These are phyloP conservation scores for Pelargonium fulgidum DNA, from an alignment of 441 rosid species.

Conservation along the genomic window DNA sequence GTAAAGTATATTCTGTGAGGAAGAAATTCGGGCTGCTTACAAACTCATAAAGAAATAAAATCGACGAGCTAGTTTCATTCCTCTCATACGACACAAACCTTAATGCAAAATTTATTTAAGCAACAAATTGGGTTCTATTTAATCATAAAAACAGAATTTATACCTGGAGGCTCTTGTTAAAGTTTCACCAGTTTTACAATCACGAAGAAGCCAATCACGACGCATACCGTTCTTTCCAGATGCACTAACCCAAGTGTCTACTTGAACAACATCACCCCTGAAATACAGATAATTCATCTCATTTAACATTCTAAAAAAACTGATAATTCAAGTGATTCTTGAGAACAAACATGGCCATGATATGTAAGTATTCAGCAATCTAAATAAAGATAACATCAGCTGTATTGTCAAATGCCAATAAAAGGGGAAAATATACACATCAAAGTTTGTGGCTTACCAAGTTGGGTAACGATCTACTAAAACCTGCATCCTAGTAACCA, in stretches of 20 bases:
- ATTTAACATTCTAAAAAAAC: not conserved
- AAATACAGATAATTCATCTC: slow-evolving; percentile 15
- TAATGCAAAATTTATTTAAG: not conserved
- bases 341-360: not conserved
- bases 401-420: not conserved
- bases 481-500: slow-evolving; percentile 86
- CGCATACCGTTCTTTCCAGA: slow-evolving; percentile 98
- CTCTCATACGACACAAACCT: not conserved
- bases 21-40: not conserved
- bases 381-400: not conserved
- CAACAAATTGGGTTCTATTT: not conserved
- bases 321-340: not conserved
- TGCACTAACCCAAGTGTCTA: slow-evolving; percentile 83
- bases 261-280: slow-evolving; percentile 93
- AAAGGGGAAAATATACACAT: not conserved
- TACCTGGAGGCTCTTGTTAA: slow-evolving; percentile 92
- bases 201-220: slow-evolving; percentile 84
- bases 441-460: slow-evolving; percentile 46
- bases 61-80: not conserved
- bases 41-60: not conserved
- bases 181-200: slow-evolving; percentile 64
- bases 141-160: slow-evolving; percentile 3
- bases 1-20: not conserved
- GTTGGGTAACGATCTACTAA: slow-evolving; percentile 87
- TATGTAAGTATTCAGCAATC: not conserved